Evolutionary conservation across 2,329 filamentous ascomycete genomes (phyloP), one percentile per base, ranked within the genome.

Genomic region (Diplocarpon rosae): DNA sequence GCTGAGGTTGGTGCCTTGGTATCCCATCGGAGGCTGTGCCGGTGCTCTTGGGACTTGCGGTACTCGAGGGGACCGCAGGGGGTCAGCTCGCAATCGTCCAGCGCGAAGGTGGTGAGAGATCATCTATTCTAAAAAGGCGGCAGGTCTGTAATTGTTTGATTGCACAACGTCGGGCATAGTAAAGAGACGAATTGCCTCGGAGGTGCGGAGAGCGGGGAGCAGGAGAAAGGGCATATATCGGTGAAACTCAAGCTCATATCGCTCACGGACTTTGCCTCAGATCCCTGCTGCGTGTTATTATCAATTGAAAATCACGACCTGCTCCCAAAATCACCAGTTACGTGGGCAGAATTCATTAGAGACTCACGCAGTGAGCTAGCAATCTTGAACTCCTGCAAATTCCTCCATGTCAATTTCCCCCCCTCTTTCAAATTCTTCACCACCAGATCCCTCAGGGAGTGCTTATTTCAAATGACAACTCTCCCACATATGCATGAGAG

Each of bases 281-380:
- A 51, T 42, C 12, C 47, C 48, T 51, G 31, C 11, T 11, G 1
- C 14, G 3, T 14, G 1, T 33, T 11, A 33, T 30, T 20, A 3
- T 4, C 7, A 24, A 24, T 24, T 24, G 7, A 24, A 24, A 4
- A 24, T 7, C 20, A 24, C 20, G 3, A 24, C 4, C 20, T 24
- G 20, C 20, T 24, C 20, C 20, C 3, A 24, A 24, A 7, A 29
- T 15, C 7, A 4, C 29, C 5, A 1, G 32, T 12, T 15, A 16
- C 17, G 11, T 13, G 14, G n/a, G 34, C 8, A 12, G 7, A 3
- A 17, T 13, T 37, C 2, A 5, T 30, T 12, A 24, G 37, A 14
- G 3, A 46, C 47, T 45, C 39, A 49, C 47, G 42, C 15, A 52
- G 30, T n/a, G 47, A 39, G 13, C 49, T 49, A n/a, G 44, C 45